Conservation (phyloP, 305 asterid genomes). For the Solanum hybrid region DNA sequence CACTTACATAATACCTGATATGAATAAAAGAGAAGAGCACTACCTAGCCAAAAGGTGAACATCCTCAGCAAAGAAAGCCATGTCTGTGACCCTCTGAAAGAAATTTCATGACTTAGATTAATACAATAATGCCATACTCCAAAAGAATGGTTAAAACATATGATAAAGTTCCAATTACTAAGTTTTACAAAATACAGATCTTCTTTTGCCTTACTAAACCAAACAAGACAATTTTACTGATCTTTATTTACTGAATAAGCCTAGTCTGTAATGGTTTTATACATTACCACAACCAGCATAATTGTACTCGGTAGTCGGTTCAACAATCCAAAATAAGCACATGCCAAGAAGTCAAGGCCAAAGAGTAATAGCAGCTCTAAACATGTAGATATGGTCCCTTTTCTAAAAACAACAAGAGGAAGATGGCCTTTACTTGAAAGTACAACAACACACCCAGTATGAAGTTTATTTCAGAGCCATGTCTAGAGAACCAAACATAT, state of each 20-base stretch:
- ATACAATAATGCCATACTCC: neutral
- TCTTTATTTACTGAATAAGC: neutral
- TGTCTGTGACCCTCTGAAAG: conserved; percentile 92
- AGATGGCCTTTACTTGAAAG: neutral
- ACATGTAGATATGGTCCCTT: neutral
- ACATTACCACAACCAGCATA: neutral
- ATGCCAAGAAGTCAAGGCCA: neutral
- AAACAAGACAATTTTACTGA: neutral
- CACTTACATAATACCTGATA: conserved; percentile 8
- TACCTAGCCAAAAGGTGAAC: conserved; percentile 95
- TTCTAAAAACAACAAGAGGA: neutral
- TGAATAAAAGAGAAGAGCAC: conserved; percentile 8
- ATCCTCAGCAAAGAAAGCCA: conserved; percentile 98
- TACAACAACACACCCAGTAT: neutral
- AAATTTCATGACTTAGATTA: conserved; percentile 17
- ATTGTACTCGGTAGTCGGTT: neutral
- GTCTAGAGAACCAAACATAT: neutral
- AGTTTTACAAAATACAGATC: neutral
- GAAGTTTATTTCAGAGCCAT: neutral
- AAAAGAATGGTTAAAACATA: neutral
- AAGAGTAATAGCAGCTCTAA: neutral
- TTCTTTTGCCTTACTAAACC: neutral
- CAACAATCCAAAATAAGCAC: neutral
- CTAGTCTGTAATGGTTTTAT: neutral
- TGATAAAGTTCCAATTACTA: neutral